These are phyloP conservation scores for Cairneyella variabilis DNA, from an alignment of 495 filamentous ascomycete species.

Conservation along the genomic window DNA sequence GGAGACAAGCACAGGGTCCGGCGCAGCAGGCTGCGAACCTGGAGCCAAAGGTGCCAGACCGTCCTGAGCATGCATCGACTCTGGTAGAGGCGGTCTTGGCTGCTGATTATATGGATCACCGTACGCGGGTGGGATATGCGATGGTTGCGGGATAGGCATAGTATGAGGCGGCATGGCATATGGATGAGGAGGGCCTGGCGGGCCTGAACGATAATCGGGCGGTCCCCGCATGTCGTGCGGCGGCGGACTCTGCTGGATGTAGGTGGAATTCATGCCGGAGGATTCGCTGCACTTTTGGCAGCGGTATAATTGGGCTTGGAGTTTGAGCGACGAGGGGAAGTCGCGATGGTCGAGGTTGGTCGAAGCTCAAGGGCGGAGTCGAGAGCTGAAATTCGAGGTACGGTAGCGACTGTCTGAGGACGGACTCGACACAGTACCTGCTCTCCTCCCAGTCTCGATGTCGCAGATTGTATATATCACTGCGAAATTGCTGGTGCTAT, in stretches of 20 bases:
- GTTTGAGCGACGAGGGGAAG: slow-evolving; percentile 5
- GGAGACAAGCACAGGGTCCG: slow-evolving; percentile 7
- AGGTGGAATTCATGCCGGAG: not conserved
- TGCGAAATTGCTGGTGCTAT: too few relatives aligned
- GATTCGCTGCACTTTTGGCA: not conserved
- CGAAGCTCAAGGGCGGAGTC: too few relatives aligned
- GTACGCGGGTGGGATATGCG: slow-evolving; percentile 4
- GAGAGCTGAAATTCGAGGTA: too few relatives aligned
- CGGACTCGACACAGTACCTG: too few relatives aligned
- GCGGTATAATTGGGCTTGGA: not conserved
- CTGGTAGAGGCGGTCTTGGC: slow-evolving; percentile 12
- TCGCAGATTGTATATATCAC: too few relatives aligned
- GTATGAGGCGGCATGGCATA: slow-evolving; percentile 5
- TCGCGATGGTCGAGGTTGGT: too few relatives aligned
- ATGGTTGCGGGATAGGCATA: slow-evolving; percentile 9
- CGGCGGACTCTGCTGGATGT: not conserved
- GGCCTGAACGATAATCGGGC: slow-evolving; percentile 6
- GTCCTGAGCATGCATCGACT: slow-evolving; percentile 8
- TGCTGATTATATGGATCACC: slow-evolving; percentile 11
- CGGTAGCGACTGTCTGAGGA: too few relatives aligned
- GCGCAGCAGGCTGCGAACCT: not conserved
- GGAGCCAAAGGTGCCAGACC: slow-evolving; percentile 9
- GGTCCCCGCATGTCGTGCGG: slow-evolving; percentile 2
- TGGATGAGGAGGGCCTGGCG: not conserved
- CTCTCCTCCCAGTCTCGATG: too few relatives aligned